Percentiles rank a stretch among this genome's conserved stretches.
Evolutionary conservation across 1,139 yeast genomes (phyloP).

Genomic region (Diutina ranongensis): DNA sequence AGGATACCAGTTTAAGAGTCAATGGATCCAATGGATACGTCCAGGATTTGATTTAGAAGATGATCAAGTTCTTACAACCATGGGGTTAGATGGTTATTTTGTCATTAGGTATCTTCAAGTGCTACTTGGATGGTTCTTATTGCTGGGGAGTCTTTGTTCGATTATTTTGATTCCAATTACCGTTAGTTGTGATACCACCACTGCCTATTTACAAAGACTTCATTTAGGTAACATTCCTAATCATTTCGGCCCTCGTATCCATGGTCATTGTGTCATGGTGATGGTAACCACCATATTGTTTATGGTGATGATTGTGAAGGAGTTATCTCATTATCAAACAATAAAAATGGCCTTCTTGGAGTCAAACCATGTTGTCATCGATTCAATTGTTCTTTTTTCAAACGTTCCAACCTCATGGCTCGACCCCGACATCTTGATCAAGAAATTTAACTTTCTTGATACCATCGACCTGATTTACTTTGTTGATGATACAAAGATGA

Average conservation of each 20-base stretch:
- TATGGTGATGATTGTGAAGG: conserved; percentile 40
- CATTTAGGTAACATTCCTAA: conserved; percentile 53
- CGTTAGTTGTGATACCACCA: conserved; percentile 27
- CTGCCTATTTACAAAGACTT: conserved; percentile 34
- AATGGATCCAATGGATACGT: not conserved
- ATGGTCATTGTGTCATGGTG: conserved; percentile 45
- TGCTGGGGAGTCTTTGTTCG: conserved; percentile 39
- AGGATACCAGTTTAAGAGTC: not conserved
- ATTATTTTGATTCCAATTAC: conserved; percentile 49
- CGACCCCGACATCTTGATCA: not conserved
- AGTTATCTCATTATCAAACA: conserved; percentile 34
- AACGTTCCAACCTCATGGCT: not conserved
- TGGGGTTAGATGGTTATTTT: conserved; percentile 40
- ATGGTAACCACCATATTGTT: conserved; percentile 39
- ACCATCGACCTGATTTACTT: not conserved
- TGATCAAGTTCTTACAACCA: not conserved
- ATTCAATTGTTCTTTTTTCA: not conserved
- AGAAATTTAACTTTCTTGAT: not conserved
- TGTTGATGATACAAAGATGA: not conserved
- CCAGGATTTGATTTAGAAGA: not conserved
- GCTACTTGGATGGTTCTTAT: conserved; percentile 34
- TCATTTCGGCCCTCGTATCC: conserved; percentile 29
- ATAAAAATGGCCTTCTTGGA: conserved; percentile 30
- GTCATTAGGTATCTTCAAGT: conserved; percentile 44
- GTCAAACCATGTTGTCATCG: conserved; percentile 9